Conservation (phyloP, 148 eudicot species). For the Chenopodium album region DNA sequence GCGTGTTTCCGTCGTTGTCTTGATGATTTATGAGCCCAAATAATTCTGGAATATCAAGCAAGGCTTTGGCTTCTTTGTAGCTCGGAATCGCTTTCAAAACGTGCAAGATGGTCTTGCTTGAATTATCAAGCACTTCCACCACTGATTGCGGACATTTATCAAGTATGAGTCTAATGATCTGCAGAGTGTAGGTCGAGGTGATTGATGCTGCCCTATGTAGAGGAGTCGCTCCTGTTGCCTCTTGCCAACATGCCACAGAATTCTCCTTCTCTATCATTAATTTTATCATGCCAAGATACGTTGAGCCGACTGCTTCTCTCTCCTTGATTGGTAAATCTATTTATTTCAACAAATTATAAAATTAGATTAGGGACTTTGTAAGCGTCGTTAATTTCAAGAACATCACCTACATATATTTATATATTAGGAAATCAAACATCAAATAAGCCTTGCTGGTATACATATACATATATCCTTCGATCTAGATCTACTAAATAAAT, state of each 20-base stretch:
- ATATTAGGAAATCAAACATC: too few relatives aligned
- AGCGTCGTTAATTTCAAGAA: too few relatives aligned
- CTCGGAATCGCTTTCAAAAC: background rate
- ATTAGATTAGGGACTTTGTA: too few relatives aligned
- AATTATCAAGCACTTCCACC: background rate
- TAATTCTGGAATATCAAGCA: background rate
- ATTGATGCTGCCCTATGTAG: slow-evolving; percentile 7
- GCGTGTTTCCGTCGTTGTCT: background rate
- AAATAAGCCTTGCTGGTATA: too few relatives aligned
- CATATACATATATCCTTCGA: too few relatives aligned
- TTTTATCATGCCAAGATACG: background rate
- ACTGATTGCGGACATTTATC: background rate
- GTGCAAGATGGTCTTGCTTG: background rate
- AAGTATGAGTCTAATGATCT: background rate
- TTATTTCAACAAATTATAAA: too few relatives aligned
- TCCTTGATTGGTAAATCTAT: too few relatives aligned
- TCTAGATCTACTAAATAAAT: too few relatives aligned
- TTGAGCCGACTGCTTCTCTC: background rate
- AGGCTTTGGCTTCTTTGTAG: background rate
- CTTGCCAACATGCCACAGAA: background rate
- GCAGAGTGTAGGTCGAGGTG: background rate
- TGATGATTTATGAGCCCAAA: background rate
- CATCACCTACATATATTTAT: too few relatives aligned
- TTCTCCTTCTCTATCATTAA: background rate
- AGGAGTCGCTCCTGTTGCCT: background rate